Evolutionary conservation across 192 early-diverging fungal genomes (phyloP).

Genomic region (Gonapodya prolifera): DNA sequence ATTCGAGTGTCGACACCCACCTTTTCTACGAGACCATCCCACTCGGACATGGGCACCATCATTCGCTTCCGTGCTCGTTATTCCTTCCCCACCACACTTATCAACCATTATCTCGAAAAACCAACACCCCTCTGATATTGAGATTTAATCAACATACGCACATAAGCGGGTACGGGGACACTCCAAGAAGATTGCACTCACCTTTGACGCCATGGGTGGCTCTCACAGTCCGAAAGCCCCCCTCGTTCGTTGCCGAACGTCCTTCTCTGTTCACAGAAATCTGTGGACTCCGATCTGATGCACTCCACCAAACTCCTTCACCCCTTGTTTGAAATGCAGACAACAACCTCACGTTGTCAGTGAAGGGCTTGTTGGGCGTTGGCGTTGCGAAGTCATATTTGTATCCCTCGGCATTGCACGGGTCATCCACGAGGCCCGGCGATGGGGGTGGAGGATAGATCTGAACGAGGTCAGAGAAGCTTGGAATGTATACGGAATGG

Average conservation of each 20-base stretch:
- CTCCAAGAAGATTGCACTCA: too few species aligned
- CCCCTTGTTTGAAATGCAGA: too few species aligned
- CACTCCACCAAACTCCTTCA: too few species aligned
- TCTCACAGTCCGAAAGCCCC: conserved; percentile 49
- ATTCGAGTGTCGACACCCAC: conserved; percentile 18
- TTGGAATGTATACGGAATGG: too few species aligned
- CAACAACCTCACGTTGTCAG: too few species aligned
- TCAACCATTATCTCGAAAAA: conserved; percentile 45
- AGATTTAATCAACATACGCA: neutral
- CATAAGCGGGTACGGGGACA: neutral
- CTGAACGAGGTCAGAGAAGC: too few species aligned
- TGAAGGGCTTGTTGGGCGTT: too few species aligned
- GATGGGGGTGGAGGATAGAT: too few species aligned
- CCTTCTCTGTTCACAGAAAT: conserved; percentile 41
- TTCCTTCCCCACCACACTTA: conserved; percentile 25
- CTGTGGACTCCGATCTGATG: conserved; percentile 47
- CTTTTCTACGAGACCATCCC: conserved; percentile 50
- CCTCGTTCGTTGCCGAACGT: conserved; percentile 41
- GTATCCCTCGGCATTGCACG: too few species aligned
- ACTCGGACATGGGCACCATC: conserved; percentile 49
- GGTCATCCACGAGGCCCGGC: too few species aligned
- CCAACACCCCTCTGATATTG: conserved; percentile 37
- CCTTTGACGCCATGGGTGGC: conserved; percentile 39
- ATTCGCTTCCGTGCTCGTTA: conserved; percentile 8
- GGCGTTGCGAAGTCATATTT: too few species aligned